These are phyloP conservation scores for Kockiozyma suomiensis DNA, from an alignment of 805 yeast genomes.

Conservation along the genomic window DNA sequence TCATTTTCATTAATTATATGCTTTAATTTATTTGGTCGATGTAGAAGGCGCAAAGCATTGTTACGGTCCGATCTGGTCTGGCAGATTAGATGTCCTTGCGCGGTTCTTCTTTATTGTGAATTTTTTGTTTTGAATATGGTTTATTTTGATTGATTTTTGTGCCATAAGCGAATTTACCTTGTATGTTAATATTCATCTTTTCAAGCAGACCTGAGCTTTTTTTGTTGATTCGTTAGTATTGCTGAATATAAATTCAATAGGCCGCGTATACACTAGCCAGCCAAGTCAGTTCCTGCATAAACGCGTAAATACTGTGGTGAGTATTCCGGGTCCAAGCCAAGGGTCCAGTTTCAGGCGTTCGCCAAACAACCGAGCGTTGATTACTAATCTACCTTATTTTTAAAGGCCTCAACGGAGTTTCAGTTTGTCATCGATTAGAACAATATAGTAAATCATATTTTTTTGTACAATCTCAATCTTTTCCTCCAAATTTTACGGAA, in stretches of 20 bases:
- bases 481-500: neutral
- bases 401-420: neutral
- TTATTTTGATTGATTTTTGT: neutral
- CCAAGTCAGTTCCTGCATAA: too few relatives aligned
- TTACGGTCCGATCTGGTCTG: neutral
- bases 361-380: too few relatives aligned
- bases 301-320: too few relatives aligned
- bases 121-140: neutral
- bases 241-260: too few relatives aligned
- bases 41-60: neutral
- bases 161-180: neutral
- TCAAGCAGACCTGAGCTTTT: too few relatives aligned
- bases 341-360: too few relatives aligned
- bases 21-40: neutral
- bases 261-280: too few relatives aligned
- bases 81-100: neutral
- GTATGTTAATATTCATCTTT: neutral
- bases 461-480: neutral
- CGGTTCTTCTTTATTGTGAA: neutral
- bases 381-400: too few relatives aligned
- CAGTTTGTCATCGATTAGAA: neutral
- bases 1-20: neutral
- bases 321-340: too few relatives aligned
- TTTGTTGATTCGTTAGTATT: too few relatives aligned
- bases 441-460: too few relatives aligned